Percentiles rank a stretch among this genome's conserved stretches.
These are phyloP conservation scores for Botrytis paeoniae DNA, from an alignment of 2,329 filamentous ascomycete genomes.

Conservation along the genomic window DNA sequence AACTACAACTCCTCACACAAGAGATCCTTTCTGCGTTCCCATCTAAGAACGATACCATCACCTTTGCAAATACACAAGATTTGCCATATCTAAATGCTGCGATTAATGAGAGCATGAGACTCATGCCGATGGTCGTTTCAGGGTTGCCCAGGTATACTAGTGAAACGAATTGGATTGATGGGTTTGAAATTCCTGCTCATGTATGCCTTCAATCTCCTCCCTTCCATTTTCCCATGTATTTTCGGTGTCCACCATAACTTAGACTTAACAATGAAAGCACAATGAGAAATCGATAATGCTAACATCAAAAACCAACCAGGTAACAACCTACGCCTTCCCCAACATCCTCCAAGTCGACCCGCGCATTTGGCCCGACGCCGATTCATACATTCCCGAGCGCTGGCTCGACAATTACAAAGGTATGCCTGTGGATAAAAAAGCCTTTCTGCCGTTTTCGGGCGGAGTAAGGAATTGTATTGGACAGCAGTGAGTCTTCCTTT, in stretches of 20 bases:
- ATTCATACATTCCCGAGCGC: conserved; percentile 25
- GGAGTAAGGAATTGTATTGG: conserved; percentile 10
- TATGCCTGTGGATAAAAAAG: conserved; percentile 22
- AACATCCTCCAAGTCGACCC: conserved; percentile 17
- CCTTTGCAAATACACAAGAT: conserved; percentile 26
- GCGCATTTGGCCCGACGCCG: conserved; percentile 26
- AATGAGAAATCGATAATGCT: not conserved
- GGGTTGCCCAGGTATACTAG: conserved; percentile 23
- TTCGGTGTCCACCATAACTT: not conserved
- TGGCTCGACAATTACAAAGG: conserved; percentile 24
- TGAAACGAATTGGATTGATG: conserved; percentile 21
- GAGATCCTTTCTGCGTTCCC: conserved; percentile 39
- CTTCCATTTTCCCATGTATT: not conserved
- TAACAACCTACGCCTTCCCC: not conserved
- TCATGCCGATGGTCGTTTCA: conserved; percentile 23
- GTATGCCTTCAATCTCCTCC: not conserved
- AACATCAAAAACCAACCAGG: conserved; percentile 9
- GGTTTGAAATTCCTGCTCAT: conserved; percentile 26
- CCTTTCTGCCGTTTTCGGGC: conserved; percentile 20
- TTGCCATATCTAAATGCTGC: conserved; percentile 28
- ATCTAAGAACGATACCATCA: conserved; percentile 21
- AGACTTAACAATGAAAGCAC: not conserved
- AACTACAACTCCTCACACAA: not conserved
- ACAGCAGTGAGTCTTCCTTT: not conserved
- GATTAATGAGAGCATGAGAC: conserved; percentile 28